phyloP scores from a whole-genome alignment of 805 yeast species.

The Hanseniaspora hatyaiensis region DNA sequence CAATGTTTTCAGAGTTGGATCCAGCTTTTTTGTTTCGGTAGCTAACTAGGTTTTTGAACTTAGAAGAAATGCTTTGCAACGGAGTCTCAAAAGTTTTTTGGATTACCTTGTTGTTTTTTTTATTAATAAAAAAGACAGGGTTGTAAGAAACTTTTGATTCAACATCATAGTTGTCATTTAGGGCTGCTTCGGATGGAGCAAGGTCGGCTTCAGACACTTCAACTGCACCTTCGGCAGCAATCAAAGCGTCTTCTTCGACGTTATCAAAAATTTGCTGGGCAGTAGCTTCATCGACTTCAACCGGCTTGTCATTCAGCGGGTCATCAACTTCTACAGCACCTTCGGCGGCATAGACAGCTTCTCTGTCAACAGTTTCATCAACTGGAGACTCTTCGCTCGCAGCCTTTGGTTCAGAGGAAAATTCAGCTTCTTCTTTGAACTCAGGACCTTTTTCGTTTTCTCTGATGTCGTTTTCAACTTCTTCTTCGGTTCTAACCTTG shows the following conservation, averaged over 20 bases:
- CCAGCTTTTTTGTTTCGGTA: not conserved
- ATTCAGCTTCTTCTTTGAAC: too few relatives aligned
- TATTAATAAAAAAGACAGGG: constrained; percentile 11
- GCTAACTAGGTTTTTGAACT: constrained; percentile 1
- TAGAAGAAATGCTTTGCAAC: constrained; percentile 1
- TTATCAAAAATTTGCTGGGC: not conserved
- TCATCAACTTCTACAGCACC: constrained; percentile 1
- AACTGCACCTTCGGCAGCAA: constrained; percentile 4
- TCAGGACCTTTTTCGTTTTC: constrained; percentile 5
- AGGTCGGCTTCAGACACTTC: too few relatives aligned
- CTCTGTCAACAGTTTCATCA: not conserved
- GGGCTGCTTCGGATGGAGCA: too few relatives aligned
- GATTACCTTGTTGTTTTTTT: constrained; percentile 6
- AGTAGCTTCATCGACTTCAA: not conserved
- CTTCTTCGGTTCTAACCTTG: too few relatives aligned
- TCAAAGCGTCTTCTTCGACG: not conserved
- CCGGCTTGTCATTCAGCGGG: not conserved
- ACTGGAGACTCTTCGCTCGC: too few relatives aligned
- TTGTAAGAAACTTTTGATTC: constrained; percentile 11
- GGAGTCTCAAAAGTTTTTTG: not conserved
- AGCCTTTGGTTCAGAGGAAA: too few relatives aligned
- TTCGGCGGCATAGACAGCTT: not conserved
- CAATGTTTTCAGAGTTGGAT: not conserved
- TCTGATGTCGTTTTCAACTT: too few relatives aligned
- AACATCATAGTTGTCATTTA: not conserved